Evolutionary conservation across 2,329 filamentous ascomycete species (phyloP), one percentile per base, ranked within the genome.

Genomic region (Endoconidiophora polonica): DNA sequence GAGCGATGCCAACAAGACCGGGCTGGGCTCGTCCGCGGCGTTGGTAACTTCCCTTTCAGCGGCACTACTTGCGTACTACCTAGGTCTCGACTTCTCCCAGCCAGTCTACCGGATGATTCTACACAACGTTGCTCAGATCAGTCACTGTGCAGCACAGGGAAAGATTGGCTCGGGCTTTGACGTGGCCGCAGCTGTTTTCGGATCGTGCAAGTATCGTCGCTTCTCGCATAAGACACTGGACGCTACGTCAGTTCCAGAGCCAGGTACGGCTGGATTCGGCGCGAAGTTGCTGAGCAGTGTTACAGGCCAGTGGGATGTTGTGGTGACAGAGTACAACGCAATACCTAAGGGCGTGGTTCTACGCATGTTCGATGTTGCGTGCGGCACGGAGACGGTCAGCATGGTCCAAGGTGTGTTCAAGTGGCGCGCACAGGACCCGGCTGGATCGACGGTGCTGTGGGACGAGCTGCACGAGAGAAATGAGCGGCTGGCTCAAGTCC

Each of bases 131-230:
- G 83, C 90, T 0, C 91, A 98, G 68, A 84, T 85, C 1, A 82
- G 86, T 3, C 91, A 98, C 67, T 95, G 90, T 61, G 86, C 90
- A 1, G 91, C 91, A 0, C 91, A 98, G 67, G 91, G 91, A 22
- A 98, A 98, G 65, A 81, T 98, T 16, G 91, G 91, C 46, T 91
- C 84, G 1, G 91, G 91, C 18, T 98, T 98, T 62, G 91, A 98
- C 62, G 83, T 98, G 48, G 91, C 90, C 0, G 81, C 84, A 23
- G 91, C 91, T 16, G 86, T 94, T 14, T 95, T 86, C 63, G 91
- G 91, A 14, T 88, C 85, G 14, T 94, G 86, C 62, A 70, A 83
- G 9, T 98, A 98, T 71, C 77, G 83, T 18, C 81, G 91, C n/a
- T 98, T 98, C 68, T 90, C 85, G 0, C 88, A 91, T 0, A 68